Conservation (phyloP, 2,329 filamentous ascomycete species). For the Penicillium fuscoglaucum region DNA sequence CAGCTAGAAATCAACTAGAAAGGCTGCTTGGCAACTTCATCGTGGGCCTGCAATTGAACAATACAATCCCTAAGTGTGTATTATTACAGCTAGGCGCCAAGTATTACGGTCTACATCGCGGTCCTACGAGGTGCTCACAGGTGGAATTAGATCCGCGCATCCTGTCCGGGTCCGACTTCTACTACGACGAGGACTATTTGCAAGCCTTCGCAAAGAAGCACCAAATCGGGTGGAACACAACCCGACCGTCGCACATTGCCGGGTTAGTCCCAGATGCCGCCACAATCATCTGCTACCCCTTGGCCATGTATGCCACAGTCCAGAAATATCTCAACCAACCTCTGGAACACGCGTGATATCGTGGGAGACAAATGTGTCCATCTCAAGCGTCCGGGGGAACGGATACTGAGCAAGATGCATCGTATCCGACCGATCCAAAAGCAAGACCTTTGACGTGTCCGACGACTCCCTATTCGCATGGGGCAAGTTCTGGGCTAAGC, state of each 20-base stretch:
- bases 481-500: slow-evolving; percentile 51
- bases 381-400: background rate
- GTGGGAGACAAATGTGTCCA: slow-evolving; percentile 45
- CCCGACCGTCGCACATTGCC: slow-evolving; percentile 52
- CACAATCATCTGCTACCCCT: slow-evolving; percentile 52
- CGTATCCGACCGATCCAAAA: slow-evolving; percentile 39
- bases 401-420: slow-evolving; percentile 43
- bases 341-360: slow-evolving; percentile 29
- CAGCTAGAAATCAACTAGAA: background rate
- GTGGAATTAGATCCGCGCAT: slow-evolving; percentile 44
- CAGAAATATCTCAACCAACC: slow-evolving; percentile 41
- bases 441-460: slow-evolving; percentile 53
- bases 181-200: slow-evolving; percentile 55
- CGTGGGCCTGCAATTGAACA: background rate
- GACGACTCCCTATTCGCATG: slow-evolving; percentile 51
- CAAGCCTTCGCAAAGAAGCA: slow-evolving; percentile 44
- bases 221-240: slow-evolving; percentile 48
- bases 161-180: slow-evolving; percentile 49
- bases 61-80: slow-evolving; percentile 44
- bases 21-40: background rate
- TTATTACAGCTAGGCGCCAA: slow-evolving; percentile 56
- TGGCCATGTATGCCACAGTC: slow-evolving; percentile 45
- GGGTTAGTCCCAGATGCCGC: slow-evolving; percentile 52
- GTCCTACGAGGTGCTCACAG: slow-evolving; percentile 45
- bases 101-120: slow-evolving; percentile 54